Conservation (phyloP, 805 yeast genomes). For the Blastobotrys muscicola region DNA sequence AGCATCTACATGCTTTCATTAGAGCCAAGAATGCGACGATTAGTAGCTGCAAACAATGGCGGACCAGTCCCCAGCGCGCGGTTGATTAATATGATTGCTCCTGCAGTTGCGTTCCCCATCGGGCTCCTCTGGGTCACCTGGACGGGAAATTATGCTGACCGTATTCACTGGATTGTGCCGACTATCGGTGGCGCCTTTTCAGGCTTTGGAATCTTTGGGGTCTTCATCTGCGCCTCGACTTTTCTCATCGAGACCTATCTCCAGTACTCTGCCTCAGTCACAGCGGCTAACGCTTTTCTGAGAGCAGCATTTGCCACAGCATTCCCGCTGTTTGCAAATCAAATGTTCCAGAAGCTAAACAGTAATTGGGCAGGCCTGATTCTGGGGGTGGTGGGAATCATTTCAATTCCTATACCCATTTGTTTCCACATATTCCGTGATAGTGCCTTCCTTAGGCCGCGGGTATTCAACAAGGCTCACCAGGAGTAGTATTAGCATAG, state of each 20-base stretch:
- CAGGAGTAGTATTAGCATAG: too few relatives aligned
- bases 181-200: conserved; percentile 51
- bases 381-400: conserved; percentile 50
- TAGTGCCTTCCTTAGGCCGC: too few relatives aligned
- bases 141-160: conserved; percentile 67
- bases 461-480: too few relatives aligned
- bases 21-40: conserved; percentile 44
- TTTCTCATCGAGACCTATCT: conserved; percentile 65
- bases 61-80: conserved; percentile 69
- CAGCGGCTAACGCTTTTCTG: conserved; percentile 62
- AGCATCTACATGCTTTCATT: conserved; percentile 38
- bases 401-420: conserved; percentile 58
- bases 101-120: conserved; percentile 58
- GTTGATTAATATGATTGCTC: conserved; percentile 62
- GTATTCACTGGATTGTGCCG: conserved; percentile 73
- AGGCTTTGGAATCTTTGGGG: conserved; percentile 58
- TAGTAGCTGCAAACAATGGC: conserved; percentile 44
- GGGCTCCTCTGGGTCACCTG: conserved; percentile 84
- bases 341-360: conserved; percentile 60
- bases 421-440: conserved; percentile 39
- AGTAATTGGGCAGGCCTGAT: conserved; percentile 71
- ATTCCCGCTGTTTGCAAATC: conserved; percentile 61
- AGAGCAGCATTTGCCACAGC: conserved; percentile 61
- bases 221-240: conserved; percentile 60
- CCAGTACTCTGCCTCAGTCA: conserved; percentile 64